phyloP scores from a whole-genome alignment of 169 alveolate species.

The Babesia sp. region DNA sequence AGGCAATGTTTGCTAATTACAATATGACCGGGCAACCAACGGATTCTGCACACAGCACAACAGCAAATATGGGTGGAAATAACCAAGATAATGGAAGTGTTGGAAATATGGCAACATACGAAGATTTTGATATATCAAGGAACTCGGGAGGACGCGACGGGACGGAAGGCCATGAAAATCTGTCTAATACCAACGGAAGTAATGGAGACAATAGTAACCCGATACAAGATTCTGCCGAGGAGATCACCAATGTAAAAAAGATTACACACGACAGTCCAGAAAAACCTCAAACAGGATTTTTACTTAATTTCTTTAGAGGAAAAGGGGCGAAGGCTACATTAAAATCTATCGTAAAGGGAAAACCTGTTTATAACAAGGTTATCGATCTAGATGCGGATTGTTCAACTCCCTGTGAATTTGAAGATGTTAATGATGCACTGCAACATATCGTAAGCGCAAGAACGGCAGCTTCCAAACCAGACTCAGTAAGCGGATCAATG shows the following conservation, averaged over 20 bases:
- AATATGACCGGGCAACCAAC: not conserved
- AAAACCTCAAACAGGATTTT: constrained; percentile 29
- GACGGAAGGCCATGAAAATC: too few relatives aligned
- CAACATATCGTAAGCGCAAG: not conserved
- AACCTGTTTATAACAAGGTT: constrained; percentile 28
- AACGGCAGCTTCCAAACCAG: constrained; percentile 1
- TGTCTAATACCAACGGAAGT: too few relatives aligned
- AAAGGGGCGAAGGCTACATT: constrained; percentile 31
- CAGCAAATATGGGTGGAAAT: too few relatives aligned
- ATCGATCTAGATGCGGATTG: constrained; percentile 32
- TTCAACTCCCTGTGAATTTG: constrained; percentile 2
- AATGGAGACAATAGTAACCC: too few relatives aligned
- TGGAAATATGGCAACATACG: not conserved
- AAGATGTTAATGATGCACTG: constrained; percentile 27
- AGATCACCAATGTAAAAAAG: not conserved
- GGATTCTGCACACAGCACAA: not conserved
- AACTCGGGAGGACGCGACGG: too few relatives aligned
- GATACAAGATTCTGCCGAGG: too few relatives aligned
- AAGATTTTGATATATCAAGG: not conserved
- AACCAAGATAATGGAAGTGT: not conserved
- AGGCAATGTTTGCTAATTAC: not conserved
- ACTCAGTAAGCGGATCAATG: constrained; percentile 2
- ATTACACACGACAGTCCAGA: not conserved
- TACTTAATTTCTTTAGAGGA: constrained; percentile 29
- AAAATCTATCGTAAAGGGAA: constrained; percentile 33